Base-by-base conservation (phyloP, 2,329 filamentous ascomycete species). In the Eurotiales sp. region DNA sequence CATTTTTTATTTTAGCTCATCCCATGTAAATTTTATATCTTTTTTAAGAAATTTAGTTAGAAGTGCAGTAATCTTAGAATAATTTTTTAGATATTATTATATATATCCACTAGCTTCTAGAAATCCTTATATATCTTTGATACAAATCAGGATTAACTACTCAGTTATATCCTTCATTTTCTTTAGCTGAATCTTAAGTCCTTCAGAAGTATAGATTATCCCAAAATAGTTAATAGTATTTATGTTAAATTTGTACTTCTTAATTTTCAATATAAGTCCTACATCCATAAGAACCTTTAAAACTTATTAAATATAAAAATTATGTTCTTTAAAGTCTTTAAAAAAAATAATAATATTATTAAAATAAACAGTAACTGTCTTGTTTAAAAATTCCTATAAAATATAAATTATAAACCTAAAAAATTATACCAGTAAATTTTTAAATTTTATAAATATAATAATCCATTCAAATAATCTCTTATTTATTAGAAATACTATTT, bases 361-460 rank as follows among this genome's bases (percentile, higher is more conserved):
- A 45, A 45, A 45, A 6, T 45, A 45, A 17, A 45, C 23, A 5
- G 29, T 46, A 36, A n/a, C n/a, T n/a, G n/a, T n/a, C n/a, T n/a
- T n/a, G n/a, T n/a, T n/a, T n/a, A n/a, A n/a, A n/a, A n/a, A n/a
- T n/a, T n/a, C n/a, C n/a, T n/a, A n/a, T n/a, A n/a, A n/a, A n/a
- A n/a, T n/a, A n/a, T n/a, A n/a, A n/a, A n/a, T n/a, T n/a, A n/a
- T n/a, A n/a, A n/a, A n/a, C n/a, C n/a, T n/a, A n/a, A n/a, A n/a
- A n/a, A 34, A 46, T 32, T 21, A 2, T 22, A 37, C 7, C 19
- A 32, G 12, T 22, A 25, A 25, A 22, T 23, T 21, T 46, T 22
- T 46, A 21, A 46, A 34, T 14, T 21, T 14, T 44, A 44, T 44
- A 14, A 44, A 8, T 29, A 3, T 11, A 4, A n/a, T 14, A 11